Evolutionary conservation across 2,329 filamentous ascomycete species (phyloP).

Genomic region (Xylariales sp.): DNA sequence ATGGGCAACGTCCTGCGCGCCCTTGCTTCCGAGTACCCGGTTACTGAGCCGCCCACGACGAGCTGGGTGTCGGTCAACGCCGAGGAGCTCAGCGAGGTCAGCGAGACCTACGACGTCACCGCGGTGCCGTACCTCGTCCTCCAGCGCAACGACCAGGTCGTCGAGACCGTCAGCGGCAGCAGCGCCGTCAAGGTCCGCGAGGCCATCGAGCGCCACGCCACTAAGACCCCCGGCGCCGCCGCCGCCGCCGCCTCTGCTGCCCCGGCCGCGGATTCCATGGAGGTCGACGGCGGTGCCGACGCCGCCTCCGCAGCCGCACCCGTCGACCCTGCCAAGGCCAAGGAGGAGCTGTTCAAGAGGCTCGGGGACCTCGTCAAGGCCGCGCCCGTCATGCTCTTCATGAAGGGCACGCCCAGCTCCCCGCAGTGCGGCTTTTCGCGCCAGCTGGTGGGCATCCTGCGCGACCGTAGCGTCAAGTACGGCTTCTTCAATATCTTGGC

Average conservation of each 20-base stretch:
- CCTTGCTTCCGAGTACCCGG: conserved; percentile 81
- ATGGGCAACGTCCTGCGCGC: conserved; percentile 85
- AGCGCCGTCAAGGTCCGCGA: conserved; percentile 81
- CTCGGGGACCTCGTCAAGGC: conserved; percentile 86
- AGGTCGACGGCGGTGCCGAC: conserved; percentile 26
- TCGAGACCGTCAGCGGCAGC: conserved; percentile 86
- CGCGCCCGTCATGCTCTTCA: conserved; percentile 96
- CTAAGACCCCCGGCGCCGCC: conserved; percentile 32
- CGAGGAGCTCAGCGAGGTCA: conserved; percentile 88
- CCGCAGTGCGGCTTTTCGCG: conserved; percentile 92
- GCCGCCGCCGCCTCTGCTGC: conserved; percentile 34
- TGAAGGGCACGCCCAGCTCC: conserved; percentile 88
- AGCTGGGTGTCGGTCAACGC: conserved; percentile 90
- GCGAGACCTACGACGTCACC: conserved; percentile 88
- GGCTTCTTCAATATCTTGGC: conserved; percentile 99
- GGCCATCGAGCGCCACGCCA: conserved; percentile 79
- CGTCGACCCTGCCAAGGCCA: conserved; percentile 53
- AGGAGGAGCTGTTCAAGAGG: conserved; percentile 81
- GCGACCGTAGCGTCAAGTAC: conserved; percentile 89
- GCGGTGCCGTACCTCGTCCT: conserved; percentile 91
- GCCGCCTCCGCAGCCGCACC: conserved; percentile 25
- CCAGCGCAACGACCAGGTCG: conserved; percentile 65
- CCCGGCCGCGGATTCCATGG: conserved; percentile 27
- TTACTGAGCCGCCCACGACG: conserved; percentile 60
- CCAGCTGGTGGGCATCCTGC: conserved; percentile 79